phyloP scores from a whole-genome alignment of 2,329 filamentous ascomycete species.

The Metarhizium rileyi region DNA sequence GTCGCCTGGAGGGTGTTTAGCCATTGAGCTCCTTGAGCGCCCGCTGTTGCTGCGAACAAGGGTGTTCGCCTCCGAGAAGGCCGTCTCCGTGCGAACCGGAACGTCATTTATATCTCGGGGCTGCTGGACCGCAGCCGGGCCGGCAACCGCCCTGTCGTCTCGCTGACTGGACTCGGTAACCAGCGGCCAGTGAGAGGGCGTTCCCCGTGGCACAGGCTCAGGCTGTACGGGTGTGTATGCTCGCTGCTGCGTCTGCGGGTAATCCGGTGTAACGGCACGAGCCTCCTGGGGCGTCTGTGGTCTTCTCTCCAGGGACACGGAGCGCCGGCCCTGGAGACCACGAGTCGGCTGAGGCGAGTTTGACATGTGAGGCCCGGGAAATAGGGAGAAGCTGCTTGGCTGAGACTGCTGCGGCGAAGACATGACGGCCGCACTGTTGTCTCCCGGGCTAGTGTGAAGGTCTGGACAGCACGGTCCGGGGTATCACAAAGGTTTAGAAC shows the following conservation, averaged over 20 bases:
- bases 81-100: slow-evolving; percentile 38
- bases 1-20: slow-evolving; percentile 39
- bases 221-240: slow-evolving; percentile 5
- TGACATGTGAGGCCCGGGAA: slow-evolving; percentile 39
- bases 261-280: slow-evolving; percentile 15
- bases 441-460: neutral
- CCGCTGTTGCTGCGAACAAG: slow-evolving; percentile 39
- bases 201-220: neutral
- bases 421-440: neutral
- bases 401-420: neutral
- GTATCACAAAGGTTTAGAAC: neutral
- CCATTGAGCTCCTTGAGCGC: slow-evolving; percentile 45
- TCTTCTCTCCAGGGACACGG: slow-evolving; percentile 26
- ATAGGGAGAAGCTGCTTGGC: slow-evolving; percentile 38
- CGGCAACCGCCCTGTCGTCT: slow-evolving; percentile 3
- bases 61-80: slow-evolving; percentile 40
- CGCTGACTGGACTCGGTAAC: neutral
- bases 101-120: slow-evolving; percentile 32
- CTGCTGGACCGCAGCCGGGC: slow-evolving; percentile 23
- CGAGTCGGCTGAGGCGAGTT: slow-evolving; percentile 15
- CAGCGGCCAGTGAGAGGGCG: slow-evolving; percentile 6
- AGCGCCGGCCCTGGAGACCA: slow-evolving; percentile 17
- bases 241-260: slow-evolving; percentile 2
- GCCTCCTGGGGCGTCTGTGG: slow-evolving; percentile 25
- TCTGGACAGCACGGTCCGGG: neutral